A percentile compares a stretch with the other conserved stretches of the same genome.
Conservation (phyloP, 2,329 filamentous ascomycete species). For the Calonectria pseudoreteaudii region DNA sequence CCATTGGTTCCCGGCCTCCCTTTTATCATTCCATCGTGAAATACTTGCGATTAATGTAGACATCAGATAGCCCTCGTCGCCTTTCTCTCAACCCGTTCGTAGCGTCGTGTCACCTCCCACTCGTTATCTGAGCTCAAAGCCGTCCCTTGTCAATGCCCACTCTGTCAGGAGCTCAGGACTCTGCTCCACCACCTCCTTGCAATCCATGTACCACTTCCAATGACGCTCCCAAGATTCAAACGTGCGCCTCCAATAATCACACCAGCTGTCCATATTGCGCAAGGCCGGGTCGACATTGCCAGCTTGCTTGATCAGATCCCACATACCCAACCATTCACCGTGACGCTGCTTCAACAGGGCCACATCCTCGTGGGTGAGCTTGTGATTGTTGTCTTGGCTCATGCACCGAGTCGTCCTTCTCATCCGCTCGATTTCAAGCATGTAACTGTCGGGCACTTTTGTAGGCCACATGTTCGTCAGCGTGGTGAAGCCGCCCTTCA, state of each 20-base stretch:
- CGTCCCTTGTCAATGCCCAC: constrained; percentile 24
- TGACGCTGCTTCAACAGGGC: constrained; percentile 1
- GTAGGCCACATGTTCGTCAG: not conserved
- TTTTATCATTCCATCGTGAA: not conserved
- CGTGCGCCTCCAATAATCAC: not conserved
- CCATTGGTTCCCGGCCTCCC: not conserved
- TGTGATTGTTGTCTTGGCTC: not conserved
- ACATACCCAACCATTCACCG: not conserved
- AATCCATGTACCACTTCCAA: constrained; percentile 23
- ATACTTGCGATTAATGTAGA: not conserved
- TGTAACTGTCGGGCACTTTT: not conserved
- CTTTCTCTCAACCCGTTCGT: not conserved
- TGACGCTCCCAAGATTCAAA: constrained; percentile 8
- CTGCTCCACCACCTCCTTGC: constrained; percentile 13
- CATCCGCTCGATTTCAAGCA: not conserved
- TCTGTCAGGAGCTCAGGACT: constrained; percentile 19
- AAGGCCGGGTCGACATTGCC: not conserved
- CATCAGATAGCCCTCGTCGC: no score
- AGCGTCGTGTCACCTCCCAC: not conserved
- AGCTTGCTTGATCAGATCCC: not conserved
- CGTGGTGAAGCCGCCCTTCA: not conserved
- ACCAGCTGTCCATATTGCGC: not conserved
- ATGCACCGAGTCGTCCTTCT: not conserved
- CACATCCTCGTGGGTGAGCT: not conserved
- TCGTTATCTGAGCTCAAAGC: not conserved